phyloP scores from a whole-genome alignment of 139 green algal species.

The Diplosphaera chodatii region DNA sequence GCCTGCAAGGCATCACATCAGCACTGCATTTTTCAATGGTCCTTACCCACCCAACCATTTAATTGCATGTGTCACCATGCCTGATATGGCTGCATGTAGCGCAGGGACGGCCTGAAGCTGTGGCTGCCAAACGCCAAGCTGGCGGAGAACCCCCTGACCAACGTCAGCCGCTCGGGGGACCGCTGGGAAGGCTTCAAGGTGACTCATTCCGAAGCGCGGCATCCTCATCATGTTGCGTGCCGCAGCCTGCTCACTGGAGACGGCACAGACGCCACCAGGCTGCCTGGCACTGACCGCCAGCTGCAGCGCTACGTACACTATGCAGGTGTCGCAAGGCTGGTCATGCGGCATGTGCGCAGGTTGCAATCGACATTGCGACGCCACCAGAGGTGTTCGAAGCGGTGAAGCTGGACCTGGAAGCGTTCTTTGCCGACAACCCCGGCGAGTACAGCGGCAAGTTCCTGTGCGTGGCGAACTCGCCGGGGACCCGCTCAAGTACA shows the following conservation, averaged over 20 bases:
- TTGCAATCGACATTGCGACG: slow-evolving; percentile 22
- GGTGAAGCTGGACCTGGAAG: slow-evolving; percentile 9
- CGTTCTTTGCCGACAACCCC: slow-evolving; percentile 13
- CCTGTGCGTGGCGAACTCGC: slow-evolving; percentile 17
- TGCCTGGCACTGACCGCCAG: no score
- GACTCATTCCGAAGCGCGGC: no score
- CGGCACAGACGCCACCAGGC: no score
- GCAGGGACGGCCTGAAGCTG: slow-evolving; percentile 5
- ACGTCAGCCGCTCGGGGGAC: slow-evolving; percentile 17
- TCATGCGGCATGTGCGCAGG: slow-evolving; percentile 9
- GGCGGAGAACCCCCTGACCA: slow-evolving; percentile 2
- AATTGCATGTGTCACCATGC: no score
- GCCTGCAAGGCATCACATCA: no score
- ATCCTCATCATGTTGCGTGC: no score
- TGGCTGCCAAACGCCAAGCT: slow-evolving; percentile 15
- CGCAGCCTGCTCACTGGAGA: no score
- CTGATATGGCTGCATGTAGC: no score
- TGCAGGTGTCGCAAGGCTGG: no score
- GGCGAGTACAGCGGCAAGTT: slow-evolving; percentile 14
- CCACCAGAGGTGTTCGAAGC: slow-evolving; percentile 9
- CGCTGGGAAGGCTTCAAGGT: slow-evolving; percentile 30
- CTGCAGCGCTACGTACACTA: no score
- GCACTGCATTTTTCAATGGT: no score
- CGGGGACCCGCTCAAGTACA: slow-evolving; percentile 21
- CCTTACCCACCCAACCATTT: no score